phyloP scores from a whole-genome alignment of 2,329 filamentous ascomycete genomes.

The Hymenoscyphus repandus region DNA sequence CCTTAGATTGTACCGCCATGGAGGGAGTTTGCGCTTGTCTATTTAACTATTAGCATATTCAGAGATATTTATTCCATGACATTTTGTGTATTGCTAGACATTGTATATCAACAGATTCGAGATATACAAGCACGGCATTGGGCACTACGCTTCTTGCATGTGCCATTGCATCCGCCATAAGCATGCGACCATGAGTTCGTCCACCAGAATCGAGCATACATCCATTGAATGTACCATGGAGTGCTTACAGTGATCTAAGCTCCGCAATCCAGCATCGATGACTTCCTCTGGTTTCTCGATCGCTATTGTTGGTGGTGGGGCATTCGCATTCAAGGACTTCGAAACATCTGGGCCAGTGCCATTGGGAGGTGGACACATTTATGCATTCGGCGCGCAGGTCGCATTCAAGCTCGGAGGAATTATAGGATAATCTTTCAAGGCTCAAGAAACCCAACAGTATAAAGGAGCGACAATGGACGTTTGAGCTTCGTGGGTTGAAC shows the following conservation, averaged over 20 bases:
- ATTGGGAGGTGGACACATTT: conserved; percentile 32
- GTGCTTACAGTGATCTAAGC: conserved; percentile 66
- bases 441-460: conserved; percentile 6
- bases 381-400: conserved; percentile 28
- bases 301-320: conserved; percentile 27
- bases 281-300: conserved; percentile 29
- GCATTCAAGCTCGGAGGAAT: conserved; percentile 14
- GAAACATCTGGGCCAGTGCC: conserved; percentile 29
- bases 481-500: too few species aligned
- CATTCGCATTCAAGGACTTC: conserved; percentile 26
- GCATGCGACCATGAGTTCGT: background rate
- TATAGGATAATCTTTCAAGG: background rate
- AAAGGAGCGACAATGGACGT: conserved; percentile 22
- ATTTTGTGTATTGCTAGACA: background rate
- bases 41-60: conserved; percentile 5
- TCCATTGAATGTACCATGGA: background rate
- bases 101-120: background rate
- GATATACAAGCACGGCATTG: background rate
- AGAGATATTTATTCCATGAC: background rate
- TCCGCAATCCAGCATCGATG: conserved; percentile 72
- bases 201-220: background rate
- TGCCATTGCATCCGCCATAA: background rate
- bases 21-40: conserved; percentile 80
- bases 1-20: conserved; percentile 83
- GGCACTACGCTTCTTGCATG: background rate